phyloP scores from a whole-genome alignment of 257 asterid genomes.

The Ilex aquifolium region DNA sequence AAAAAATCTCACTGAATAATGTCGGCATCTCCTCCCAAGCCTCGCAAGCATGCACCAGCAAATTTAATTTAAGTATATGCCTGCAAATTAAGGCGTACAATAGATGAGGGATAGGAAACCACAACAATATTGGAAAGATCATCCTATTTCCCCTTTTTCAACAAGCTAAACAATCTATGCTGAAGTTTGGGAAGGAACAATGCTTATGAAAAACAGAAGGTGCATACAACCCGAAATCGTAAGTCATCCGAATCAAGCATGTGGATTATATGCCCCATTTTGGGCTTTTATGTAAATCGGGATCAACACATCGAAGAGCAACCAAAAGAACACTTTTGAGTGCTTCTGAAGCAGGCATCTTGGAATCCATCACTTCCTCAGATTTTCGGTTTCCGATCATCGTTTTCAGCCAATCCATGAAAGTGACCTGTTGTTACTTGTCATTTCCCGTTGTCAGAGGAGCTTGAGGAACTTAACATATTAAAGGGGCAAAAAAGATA shows the following conservation, averaged over 20 bases:
- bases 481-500: slow-evolving; percentile 5
- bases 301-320: slow-evolving; percentile 94
- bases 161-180: too few species aligned
- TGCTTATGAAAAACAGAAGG: background rate
- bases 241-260: slow-evolving; percentile 90
- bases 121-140: background rate
- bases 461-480: background rate
- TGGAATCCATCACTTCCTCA: slow-evolving; percentile 89
- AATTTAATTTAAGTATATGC: too few species aligned
- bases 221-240: slow-evolving; percentile 58
- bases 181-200: background rate
- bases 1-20: too few species aligned
- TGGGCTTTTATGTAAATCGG: slow-evolving; percentile 91
- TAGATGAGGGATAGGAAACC: slow-evolving; percentile 6
- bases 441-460: slow-evolving; percentile 2
- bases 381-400: slow-evolving; percentile 87
- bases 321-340: slow-evolving; percentile 80
- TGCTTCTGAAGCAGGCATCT: slow-evolving; percentile 70
- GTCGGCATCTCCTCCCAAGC: too few species aligned
- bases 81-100: too few species aligned
- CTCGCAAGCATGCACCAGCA: too few species aligned
- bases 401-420: slow-evolving; percentile 86
- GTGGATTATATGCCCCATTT: slow-evolving; percentile 87
- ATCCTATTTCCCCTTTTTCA: too few species aligned
- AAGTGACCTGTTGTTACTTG: slow-evolving; percentile 47